Conservation (phyloP, 1,284 basidiomycete species). For the Mycena sp. region DNA sequence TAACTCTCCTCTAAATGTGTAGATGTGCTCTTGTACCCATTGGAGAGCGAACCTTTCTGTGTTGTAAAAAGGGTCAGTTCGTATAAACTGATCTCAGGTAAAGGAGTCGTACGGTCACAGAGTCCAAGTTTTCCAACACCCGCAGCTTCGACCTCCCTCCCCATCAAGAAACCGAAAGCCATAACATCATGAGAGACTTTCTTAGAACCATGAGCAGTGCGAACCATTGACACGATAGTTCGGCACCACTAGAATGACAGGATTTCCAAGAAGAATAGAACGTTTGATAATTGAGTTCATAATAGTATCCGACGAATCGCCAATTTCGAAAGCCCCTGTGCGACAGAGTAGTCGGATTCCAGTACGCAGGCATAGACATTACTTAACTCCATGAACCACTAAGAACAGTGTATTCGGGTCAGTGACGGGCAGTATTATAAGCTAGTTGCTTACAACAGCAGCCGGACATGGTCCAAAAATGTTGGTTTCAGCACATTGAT, state of each 20-base stretch:
- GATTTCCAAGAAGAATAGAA: conserved; percentile 53
- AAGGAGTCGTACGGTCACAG: conserved; percentile 44
- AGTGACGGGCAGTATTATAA: too few relatives aligned
- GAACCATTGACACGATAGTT: conserved; percentile 65
- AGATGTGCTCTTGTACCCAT: conserved; percentile 60
- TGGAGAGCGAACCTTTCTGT: conserved; percentile 52
- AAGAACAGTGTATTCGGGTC: too few relatives aligned
- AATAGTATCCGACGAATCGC: conserved; percentile 34
- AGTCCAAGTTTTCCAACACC: conserved; percentile 57
- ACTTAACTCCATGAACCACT: too few relatives aligned
- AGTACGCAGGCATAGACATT: too few relatives aligned
- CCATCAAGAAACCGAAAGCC: conserved; percentile 51
- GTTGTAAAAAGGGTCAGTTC: too few relatives aligned
- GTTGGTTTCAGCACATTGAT: conserved; percentile 53
- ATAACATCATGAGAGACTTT: too few relatives aligned
- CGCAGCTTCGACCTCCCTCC: conserved; percentile 52
- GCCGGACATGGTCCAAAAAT: conserved; percentile 47
- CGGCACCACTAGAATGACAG: conserved; percentile 60
- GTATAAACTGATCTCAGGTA: neutral
- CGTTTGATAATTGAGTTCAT: conserved; percentile 53
- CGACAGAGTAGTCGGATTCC: neutral
- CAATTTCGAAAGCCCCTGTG: conserved; percentile 46
- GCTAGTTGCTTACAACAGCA: conserved; percentile 50
- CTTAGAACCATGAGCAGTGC: too few relatives aligned
- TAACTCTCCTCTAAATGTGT: conserved; percentile 60